These are phyloP conservation scores for Schizochytrium sp. DNA, from an alignment of 108 stramenopile genomes.

Conservation along the genomic window DNA sequence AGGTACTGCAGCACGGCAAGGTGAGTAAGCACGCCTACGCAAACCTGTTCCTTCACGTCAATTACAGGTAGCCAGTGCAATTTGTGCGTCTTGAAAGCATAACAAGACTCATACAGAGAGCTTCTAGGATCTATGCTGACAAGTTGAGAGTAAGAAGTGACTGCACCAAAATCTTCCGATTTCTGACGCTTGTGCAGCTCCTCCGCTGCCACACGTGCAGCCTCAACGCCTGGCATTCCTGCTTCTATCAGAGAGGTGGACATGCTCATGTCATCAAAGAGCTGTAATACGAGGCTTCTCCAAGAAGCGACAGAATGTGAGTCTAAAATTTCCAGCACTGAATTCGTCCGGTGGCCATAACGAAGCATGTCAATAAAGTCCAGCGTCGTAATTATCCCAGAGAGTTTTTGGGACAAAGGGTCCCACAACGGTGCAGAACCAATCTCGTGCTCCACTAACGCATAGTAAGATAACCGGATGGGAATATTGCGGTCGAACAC, in stretches of 20 bases:
- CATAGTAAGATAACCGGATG: slow-evolving; percentile 97
- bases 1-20: slow-evolving; percentile 89
- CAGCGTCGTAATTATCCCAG: slow-evolving; percentile 91
- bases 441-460: slow-evolving; percentile 90
- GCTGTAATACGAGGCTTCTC: slow-evolving; percentile 55
- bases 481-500: slow-evolving; percentile 97
- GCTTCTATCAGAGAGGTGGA: slow-evolving; percentile 1
- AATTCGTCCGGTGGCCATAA: slow-evolving; percentile 78
- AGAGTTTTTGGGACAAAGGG: slow-evolving; percentile 84
- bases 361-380: slow-evolving; percentile 95
- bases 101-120: slow-evolving; percentile 78
- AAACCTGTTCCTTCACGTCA: slow-evolving; percentile 79
- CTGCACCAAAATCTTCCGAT: not conserved
- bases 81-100: slow-evolving; percentile 73
- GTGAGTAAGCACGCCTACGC: slow-evolving; percentile 85
- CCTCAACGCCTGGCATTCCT: slow-evolving; percentile 57
- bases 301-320: slow-evolving; percentile 79
- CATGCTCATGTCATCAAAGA: slow-evolving; percentile 20
- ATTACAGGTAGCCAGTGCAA: slow-evolving; percentile 88
- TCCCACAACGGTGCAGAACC: slow-evolving; percentile 93
- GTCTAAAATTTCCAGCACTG: slow-evolving; percentile 79
- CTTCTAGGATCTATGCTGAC: slow-evolving; percentile 33
- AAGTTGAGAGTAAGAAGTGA: not conserved
- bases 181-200: not conserved
- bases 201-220: slow-evolving; percentile 24